phyloP scores from a whole-genome alignment of 179 eudicot species.

The Corrigiola litoralis region DNA sequence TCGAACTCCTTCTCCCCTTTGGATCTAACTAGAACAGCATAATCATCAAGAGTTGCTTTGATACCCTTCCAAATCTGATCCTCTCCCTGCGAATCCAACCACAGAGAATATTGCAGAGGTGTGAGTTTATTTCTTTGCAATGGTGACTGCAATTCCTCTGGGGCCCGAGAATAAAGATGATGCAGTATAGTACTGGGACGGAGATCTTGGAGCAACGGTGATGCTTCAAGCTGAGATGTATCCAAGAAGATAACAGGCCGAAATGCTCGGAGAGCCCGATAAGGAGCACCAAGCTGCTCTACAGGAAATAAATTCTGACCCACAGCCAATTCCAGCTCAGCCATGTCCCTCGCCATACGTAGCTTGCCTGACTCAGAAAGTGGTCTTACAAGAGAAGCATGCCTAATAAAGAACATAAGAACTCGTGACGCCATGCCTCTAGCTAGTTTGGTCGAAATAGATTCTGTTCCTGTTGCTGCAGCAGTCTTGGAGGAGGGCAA shows the following conservation, averaged over 20 bases:
- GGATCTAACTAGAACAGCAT: constrained; percentile 60
- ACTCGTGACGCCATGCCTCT: constrained; percentile 88
- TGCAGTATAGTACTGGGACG: constrained; percentile 77
- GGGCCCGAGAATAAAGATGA: constrained; percentile 85
- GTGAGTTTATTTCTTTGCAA: constrained; percentile 83
- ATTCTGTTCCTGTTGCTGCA: constrained; percentile 45
- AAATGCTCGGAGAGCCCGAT: constrained; percentile 83
- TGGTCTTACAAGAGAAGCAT: constrained; percentile 84
- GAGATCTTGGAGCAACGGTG: constrained; percentile 78
- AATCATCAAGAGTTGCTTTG: constrained; percentile 88
- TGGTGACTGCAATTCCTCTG: constrained; percentile 79
- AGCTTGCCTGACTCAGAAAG: constrained; percentile 88
- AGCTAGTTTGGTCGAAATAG: constrained; percentile 70
- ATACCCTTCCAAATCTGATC: constrained; percentile 95
- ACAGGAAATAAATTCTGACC: constrained; percentile 86
- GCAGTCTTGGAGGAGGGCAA: constrained; percentile 63
- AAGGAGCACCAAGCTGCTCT: constrained; percentile 86
- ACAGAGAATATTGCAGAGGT: constrained; percentile 71
- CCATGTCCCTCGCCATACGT: constrained; percentile 94
- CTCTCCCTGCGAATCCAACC: constrained; percentile 96
- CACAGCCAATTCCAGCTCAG: constrained; percentile 81
- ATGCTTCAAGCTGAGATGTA: constrained; percentile 66
- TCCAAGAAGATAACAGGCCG: constrained; percentile 86
- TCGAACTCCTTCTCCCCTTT: constrained; percentile 82
- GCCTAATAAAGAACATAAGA: constrained; percentile 72